Evolutionary conservation across 2,329 filamentous ascomycete species (phyloP), one percentile per base, ranked within the genome.

Genomic region (Trichocomaceae sp.): DNA sequence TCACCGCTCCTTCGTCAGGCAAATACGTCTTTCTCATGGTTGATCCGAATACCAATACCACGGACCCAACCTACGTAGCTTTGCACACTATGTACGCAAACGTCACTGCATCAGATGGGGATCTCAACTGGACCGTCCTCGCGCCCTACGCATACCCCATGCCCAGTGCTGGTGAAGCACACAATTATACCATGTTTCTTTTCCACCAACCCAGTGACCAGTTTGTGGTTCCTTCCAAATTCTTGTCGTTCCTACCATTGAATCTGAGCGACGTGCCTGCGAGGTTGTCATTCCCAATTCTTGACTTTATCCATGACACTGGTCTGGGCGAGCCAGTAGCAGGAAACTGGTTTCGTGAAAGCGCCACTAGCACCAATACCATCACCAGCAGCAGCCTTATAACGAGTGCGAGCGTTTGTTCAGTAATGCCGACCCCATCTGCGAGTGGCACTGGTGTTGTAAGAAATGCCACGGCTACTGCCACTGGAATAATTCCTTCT

Each of bases 11-110:
- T 10, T 20, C 26, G 12, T 23, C 26, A 22, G 17, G 41, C 12
- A 55, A 55, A 46, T 55, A 50, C 20, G 41, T 51, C 33, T 50
- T 55, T 41, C 44, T 55, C 35, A 51, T 51, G 53, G 48, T 51
- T 23, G 53, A 55, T n/a, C 47, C 53, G 12, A 41, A 33, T 5
- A 47, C 35, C 22, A 55, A 55, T 41, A 26, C 20, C 41, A 47
- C 42, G 4, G 42, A 37, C 44, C 47, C 47, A 37, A 47, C 31
- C 3, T 35, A 39, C n/a, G 19, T 19, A 31, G 48, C 35, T 22
- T 47, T 55, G 12, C 47, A 55, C 23, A 42, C 53, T 3, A 2
- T 51, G 7, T 55, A 55, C 35, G 48, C 23, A 31, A 55, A 55
- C 19, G 17, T 55, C 12, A 55, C 42, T 5, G 31, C 53, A 5